Conservation (phyloP, 257 asterid species). For the Cruciata laevipes region DNA sequence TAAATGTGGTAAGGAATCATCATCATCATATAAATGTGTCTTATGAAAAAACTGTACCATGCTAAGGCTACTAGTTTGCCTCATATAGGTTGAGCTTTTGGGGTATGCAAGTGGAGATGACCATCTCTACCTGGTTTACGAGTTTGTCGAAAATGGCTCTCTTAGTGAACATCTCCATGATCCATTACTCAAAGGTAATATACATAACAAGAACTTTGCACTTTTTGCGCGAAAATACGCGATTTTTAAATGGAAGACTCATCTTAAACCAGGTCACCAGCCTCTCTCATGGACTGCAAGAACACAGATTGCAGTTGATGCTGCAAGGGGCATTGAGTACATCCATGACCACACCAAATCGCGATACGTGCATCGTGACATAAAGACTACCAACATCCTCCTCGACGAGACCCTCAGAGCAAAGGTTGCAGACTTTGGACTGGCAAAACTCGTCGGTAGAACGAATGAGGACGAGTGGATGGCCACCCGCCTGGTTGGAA, state of each 20-base stretch:
- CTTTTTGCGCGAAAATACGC: not conserved
- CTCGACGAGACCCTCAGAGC: slow-evolving; percentile 78
- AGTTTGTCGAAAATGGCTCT: slow-evolving; percentile 59
- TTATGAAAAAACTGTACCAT: slow-evolving; percentile 9
- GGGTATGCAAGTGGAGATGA: slow-evolving; percentile 84
- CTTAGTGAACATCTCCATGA: slow-evolving; percentile 73
- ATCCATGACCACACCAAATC: slow-evolving; percentile 82
- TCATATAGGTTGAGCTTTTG: slow-evolving; percentile 64
- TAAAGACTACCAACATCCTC: slow-evolving; percentile 70
- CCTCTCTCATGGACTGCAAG: slow-evolving; percentile 82
- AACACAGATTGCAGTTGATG: slow-evolving; percentile 65
- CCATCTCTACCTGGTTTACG: slow-evolving; percentile 74
- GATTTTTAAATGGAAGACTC: no score
- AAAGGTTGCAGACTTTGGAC: slow-evolving; percentile 90
- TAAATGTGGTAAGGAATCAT: slow-evolving; percentile 63
- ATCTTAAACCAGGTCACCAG: slow-evolving; percentile 53
- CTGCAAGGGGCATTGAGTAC: slow-evolving; percentile 80
- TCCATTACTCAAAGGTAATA: slow-evolving; percentile 62
- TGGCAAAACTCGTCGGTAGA: slow-evolving; percentile 75
- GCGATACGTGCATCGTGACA: slow-evolving; percentile 75
- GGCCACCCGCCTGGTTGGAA: slow-evolving; percentile 75
- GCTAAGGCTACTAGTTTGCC: not conserved
- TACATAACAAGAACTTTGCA: not conserved
- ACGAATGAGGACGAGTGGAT: slow-evolving; percentile 57
- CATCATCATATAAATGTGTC: no score